Evolutionary conservation across 2,329 filamentous ascomycete species (phyloP).

Genomic region (Pseudogymnoascus sp.): DNA sequence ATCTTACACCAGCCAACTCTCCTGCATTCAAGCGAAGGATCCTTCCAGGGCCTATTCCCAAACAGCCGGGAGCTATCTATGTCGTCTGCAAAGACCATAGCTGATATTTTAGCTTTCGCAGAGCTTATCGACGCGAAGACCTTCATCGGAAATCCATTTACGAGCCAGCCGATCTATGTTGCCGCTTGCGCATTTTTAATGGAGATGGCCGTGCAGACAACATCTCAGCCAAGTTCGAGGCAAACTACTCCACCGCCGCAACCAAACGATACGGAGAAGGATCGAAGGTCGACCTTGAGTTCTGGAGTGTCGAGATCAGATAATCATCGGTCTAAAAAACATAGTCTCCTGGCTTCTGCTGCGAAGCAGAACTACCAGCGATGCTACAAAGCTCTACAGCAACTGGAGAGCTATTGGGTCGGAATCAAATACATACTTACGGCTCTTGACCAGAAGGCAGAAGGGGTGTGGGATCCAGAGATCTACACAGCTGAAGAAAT

Average conservation of each 20-base stretch:
- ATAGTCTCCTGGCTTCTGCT: neutral
- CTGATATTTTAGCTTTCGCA: constrained; percentile 78
- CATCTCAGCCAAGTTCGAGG: constrained; percentile 10
- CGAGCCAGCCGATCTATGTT: constrained; percentile 84
- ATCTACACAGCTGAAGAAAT: constrained; percentile 66
- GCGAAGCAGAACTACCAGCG: constrained; percentile 52
- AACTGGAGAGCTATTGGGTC: constrained; percentile 75
- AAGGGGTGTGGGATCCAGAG: constrained; percentile 63
- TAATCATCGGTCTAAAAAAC: neutral
- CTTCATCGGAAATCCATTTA: constrained; percentile 81
- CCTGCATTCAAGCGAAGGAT: constrained; percentile 47
- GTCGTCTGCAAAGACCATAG: constrained; percentile 69
- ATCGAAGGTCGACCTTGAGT: neutral
- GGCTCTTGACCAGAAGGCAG: constrained; percentile 77
- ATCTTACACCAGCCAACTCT: constrained; percentile 78
- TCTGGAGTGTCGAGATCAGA: neutral
- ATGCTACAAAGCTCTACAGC: constrained; percentile 75
- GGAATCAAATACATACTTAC: constrained; percentile 82
- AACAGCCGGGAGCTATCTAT: constrained; percentile 64
- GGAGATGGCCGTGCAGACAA: constrained; percentile 39
- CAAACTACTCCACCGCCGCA: neutral
- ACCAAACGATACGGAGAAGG: neutral
- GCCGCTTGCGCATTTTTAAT: constrained; percentile 82
- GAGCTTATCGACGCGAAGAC: constrained; percentile 80
- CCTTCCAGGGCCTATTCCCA: constrained; percentile 39